These are phyloP conservation scores for Porcisia hertigi DNA, from an alignment of 208 protist species.

Conservation along the genomic window DNA sequence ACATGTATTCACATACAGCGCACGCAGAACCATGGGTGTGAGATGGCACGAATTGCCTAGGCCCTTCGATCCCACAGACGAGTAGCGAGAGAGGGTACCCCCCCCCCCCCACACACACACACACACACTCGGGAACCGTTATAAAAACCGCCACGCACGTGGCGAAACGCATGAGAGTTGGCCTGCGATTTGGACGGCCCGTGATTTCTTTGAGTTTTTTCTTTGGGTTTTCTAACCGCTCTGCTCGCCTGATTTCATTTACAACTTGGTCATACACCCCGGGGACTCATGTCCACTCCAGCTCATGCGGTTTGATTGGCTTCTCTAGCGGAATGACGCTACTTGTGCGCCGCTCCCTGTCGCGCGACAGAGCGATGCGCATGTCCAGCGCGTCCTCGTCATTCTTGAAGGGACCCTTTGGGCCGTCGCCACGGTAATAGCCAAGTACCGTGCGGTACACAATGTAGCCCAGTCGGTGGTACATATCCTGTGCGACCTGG, in stretches of 20 bases:
- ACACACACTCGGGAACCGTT: no score
- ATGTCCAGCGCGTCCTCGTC: slow-evolving; percentile 96
- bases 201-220: background rate
- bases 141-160: no score
- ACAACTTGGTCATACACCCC: background rate
- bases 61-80: no score
- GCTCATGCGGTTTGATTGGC: slow-evolving; percentile 79
- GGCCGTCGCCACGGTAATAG: slow-evolving; percentile 83
- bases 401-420: slow-evolving; percentile 56
- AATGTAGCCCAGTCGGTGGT: slow-evolving; percentile 97
- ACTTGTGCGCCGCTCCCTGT: slow-evolving; percentile 75
- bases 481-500: slow-evolving; percentile 97
- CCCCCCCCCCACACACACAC: no score
- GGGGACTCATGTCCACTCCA: slow-evolving; percentile 74
- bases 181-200: no score
- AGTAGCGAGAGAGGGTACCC: no score
- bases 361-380: slow-evolving; percentile 95
- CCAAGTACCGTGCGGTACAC: slow-evolving; percentile 94
- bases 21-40: no score
- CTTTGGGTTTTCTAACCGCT: no score
- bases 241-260: background rate
- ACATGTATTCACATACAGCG: no score
- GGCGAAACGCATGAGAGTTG: no score
- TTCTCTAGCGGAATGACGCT: slow-evolving; percentile 77
- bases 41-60: no score